These are phyloP conservation scores for Aspergillaceae sp. DNA, from an alignment of 2,329 filamentous ascomycete species.

Conservation along the genomic window DNA sequence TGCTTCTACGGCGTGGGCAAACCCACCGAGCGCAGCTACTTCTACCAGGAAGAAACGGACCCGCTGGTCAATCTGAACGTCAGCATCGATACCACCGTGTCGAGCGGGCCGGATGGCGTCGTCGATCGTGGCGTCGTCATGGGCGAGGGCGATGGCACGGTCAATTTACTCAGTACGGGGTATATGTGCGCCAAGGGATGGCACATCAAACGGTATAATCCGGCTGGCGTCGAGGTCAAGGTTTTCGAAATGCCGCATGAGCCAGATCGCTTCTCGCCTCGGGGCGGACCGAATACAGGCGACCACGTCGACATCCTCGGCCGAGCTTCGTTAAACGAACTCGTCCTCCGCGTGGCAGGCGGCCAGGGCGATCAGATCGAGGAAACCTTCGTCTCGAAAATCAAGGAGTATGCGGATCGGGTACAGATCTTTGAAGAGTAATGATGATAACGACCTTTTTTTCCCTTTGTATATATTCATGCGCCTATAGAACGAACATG, in stretches of 20 bases:
- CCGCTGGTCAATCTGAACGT: slow-evolving; percentile 48
- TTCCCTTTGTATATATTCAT: not conserved
- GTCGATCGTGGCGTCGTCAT: slow-evolving; percentile 85
- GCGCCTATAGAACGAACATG: not conserved
- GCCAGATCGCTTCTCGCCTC: slow-evolving; percentile 80
- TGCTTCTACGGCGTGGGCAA: slow-evolving; percentile 96
- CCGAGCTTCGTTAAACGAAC: slow-evolving; percentile 77
- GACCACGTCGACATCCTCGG: slow-evolving; percentile 97
- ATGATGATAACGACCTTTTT: slow-evolving; percentile 8
- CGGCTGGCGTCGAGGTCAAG: slow-evolving; percentile 68
- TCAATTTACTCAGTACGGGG: slow-evolving; percentile 80
- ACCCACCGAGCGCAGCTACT: slow-evolving; percentile 85
- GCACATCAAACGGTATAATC: slow-evolving; percentile 90
- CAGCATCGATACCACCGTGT: slow-evolving; percentile 46
- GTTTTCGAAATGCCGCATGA: slow-evolving; percentile 96
- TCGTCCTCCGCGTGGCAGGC: slow-evolving; percentile 77
- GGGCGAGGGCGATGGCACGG: slow-evolving; percentile 92
- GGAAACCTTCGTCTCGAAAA: slow-evolving; percentile 70
- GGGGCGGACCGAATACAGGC: slow-evolving; percentile 62
- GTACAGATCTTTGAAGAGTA: slow-evolving; percentile 71
- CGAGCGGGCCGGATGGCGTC: slow-evolving; percentile 34
- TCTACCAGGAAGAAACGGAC: slow-evolving; percentile 67
- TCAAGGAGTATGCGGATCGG: slow-evolving; percentile 70
- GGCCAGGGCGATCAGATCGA: slow-evolving; percentile 73
- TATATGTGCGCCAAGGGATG: slow-evolving; percentile 98